Evolutionary conservation across 1,284 basidiomycete species (phyloP), one percentile per base, ranked within the genome.

Genomic region (Cryptococcus sp.): DNA sequence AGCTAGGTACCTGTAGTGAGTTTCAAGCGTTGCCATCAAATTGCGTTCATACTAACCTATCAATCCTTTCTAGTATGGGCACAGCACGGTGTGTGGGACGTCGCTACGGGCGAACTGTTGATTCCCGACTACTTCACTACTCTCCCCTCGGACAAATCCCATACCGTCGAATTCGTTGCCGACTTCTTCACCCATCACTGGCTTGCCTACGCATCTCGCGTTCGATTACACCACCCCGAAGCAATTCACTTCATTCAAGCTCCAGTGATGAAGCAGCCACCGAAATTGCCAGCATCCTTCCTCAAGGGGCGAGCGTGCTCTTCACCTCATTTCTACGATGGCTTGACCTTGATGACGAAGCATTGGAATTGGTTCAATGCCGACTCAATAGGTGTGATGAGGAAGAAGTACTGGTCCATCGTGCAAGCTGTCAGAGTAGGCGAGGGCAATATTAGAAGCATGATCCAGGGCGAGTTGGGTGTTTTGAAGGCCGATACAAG

Each of bases 291-390:
- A 2, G 84, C 85, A 39, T 82, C 82, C 2, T 79, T 86, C 47
- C 81, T 94, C 16, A 80, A 82, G 46, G 87, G 88, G 0, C 86
- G 95, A 1, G 88, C 85, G 10, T 90, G 86, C 54, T 88, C 90
- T 61, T 88, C 91, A 0, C 84, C 87, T 0, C 95, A 99, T 78
- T 99, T 93, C 76, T 99, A 98, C 75, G 95, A 99, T 71, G 95
- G 95, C 1, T 82, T 97, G 47, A 84, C 83, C 13, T 74, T 84
- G 54, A 74, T 84, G 65, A 90, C 89, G 39, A 82, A 89, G 35
- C 90, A 93, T 68, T 95, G 91, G 93, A 90, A 93, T 73, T 93
- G 89, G 91, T 92, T 95, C 83, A 98, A 98, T 70, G 70, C 86
- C 75, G 78, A 87, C 82, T 66, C 79, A 81, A 59, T 87, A 79